Evolutionary conservation across 306 rosid genomes (phyloP), one percentile per base, ranked within the genome.

Genomic region (Ziziphus jujuba): DNA sequence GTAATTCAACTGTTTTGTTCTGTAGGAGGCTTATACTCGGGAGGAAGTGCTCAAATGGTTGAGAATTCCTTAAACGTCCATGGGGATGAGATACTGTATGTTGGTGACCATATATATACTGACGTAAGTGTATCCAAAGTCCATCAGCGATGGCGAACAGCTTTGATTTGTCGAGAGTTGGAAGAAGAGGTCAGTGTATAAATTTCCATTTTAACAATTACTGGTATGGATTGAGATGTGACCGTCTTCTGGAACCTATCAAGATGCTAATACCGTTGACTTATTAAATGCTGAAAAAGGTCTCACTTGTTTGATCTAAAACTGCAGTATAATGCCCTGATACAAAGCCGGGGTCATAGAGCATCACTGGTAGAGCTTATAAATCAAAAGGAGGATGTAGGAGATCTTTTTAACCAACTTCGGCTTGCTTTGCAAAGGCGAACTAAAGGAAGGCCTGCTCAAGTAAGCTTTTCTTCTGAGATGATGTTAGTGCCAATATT

Each of bases 41-140:
- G 99, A 31, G 99, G 99, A 31, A 84, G 97, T 78, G 97, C 97
- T 1, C 99, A 90, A 73, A 90, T 90, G 97, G 82, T 93, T 71
- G 99, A 93, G 84, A 88, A 82, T 44, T 93, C 97, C 35, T 75
- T 93, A 51, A 59, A 73, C 75, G 82, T 90, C 71, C 99, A 90
- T 54, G 99, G 99, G 60, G 99, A 93, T 72, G 99, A 93, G 74
- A 93, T 93, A 69, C 72, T 93, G 75, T 93, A 93, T 77, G 99
- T 93, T 45, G 99, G 99, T 60, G 99, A 93, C 79, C 99, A 93
- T 79, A 93, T 93, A 61, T 93, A 90, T 76, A 93, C 97, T 15
- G 99, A 93, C 72, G 99, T 93, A 50, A 93, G 99, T 78, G 96
- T 88, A 76, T 90, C 99, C 68, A 90, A 93, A 82, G 89, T 93